Percentiles rank a stretch among this genome's conserved stretches.
Evolutionary conservation across 768 basidiomycete species (phyloP).

Genomic region (Asterophora parasitica): DNA sequence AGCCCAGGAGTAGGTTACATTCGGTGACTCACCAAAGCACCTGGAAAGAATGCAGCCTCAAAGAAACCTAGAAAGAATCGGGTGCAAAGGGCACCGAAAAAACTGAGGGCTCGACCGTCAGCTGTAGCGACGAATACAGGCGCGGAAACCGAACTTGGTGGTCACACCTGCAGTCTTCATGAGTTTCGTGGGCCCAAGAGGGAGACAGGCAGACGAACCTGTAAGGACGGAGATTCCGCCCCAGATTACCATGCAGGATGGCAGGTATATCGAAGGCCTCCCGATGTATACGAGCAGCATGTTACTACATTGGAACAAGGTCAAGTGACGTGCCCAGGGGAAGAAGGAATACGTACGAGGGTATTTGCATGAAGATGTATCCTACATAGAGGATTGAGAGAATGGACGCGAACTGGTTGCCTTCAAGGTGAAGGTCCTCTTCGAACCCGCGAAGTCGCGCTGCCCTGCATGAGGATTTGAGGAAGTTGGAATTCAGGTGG

Average conservation of each 20-base stretch:
- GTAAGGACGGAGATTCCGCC: constrained; percentile 55
- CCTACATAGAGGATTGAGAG: constrained; percentile 68
- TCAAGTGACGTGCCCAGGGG: not conserved
- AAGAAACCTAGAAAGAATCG: constrained; percentile 77
- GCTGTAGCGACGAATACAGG: not conserved
- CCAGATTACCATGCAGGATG: constrained; percentile 70
- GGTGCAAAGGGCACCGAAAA: constrained; percentile 60
- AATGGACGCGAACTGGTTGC: constrained; percentile 61
- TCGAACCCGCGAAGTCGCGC: constrained; percentile 72
- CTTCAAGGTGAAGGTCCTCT: constrained; percentile 57
- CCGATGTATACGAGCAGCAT: constrained; percentile 72
- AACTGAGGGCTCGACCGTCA: constrained; percentile 35
- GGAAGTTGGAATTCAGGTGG: not conserved
- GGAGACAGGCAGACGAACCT: constrained; percentile 27
- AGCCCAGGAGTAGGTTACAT: not conserved
- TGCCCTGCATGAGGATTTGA: constrained; percentile 37
- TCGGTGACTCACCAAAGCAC: constrained; percentile 31
- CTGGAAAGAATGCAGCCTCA: constrained; percentile 73
- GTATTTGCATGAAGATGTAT: constrained; percentile 77
- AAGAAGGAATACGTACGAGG: constrained; percentile 45
- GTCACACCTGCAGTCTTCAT: constrained; percentile 29
- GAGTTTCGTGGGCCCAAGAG: not conserved
- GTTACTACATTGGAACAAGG: constrained; percentile 40
- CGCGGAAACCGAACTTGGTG: constrained; percentile 26
- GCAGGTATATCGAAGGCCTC: constrained; percentile 63